Evolutionary conservation across 129 eudicot species (phyloP).

Genomic region (Tagetes patula): DNA sequence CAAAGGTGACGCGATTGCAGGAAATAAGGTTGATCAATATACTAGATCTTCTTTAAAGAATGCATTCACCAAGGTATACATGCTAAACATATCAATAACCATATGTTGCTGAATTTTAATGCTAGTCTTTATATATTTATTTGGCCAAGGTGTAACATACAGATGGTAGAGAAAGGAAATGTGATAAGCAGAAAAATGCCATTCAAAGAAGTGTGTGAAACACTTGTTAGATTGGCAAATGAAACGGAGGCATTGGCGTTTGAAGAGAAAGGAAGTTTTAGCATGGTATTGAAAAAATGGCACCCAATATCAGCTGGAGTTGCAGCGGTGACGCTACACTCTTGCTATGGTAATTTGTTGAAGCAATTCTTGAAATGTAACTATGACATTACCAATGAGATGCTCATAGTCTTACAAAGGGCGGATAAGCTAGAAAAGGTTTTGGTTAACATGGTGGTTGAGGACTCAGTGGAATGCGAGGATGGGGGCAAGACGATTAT

Average conservation of each 20-base stretch:
- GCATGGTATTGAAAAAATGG: conserved; percentile 70
- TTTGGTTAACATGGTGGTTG: conserved; percentile 80
- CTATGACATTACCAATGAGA: conserved; percentile 49
- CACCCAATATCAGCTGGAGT: conserved; percentile 88
- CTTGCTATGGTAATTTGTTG: conserved; percentile 67
- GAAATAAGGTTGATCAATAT: conserved; percentile 70
- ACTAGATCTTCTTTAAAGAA: conserved; percentile 65
- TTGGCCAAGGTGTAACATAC: neutral
- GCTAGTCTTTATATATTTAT: too few species aligned
- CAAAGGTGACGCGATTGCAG: neutral
- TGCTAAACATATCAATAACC: too few species aligned
- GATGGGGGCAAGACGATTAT: conserved; percentile 76
- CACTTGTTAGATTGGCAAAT: conserved; percentile 54
- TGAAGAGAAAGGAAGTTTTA: conserved; percentile 63
- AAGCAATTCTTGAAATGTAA: conserved; percentile 64
- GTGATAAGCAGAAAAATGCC: conserved; percentile 34
- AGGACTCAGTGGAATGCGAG: conserved; percentile 79
- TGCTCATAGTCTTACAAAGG: conserved; percentile 56
- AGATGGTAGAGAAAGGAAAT: conserved; percentile 59
- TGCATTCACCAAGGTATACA: conserved; percentile 71
- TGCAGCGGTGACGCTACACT: conserved; percentile 77
- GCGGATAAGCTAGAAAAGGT: conserved; percentile 88
- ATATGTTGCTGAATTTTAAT: too few species aligned
- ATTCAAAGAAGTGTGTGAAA: conserved; percentile 48
- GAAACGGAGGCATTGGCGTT: conserved; percentile 69